These are phyloP conservation scores for Claviceps humidiphila DNA, from an alignment of 2,329 filamentous ascomycete species.

Conservation along the genomic window DNA sequence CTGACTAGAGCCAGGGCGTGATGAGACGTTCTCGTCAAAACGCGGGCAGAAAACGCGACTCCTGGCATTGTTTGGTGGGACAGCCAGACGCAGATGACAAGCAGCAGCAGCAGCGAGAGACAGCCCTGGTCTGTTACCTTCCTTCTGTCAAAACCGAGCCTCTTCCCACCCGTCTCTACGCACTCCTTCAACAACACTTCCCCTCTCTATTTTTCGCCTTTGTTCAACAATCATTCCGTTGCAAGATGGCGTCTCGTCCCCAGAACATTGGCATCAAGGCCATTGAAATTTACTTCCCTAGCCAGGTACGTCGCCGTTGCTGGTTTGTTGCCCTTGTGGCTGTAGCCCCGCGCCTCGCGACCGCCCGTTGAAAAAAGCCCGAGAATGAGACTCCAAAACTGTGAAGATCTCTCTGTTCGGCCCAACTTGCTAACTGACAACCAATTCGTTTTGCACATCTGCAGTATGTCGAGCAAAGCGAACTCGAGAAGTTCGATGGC, in stretches of 20 bases:
- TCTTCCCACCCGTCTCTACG: conserved; percentile 4
- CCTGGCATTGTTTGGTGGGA: conserved; percentile 1
- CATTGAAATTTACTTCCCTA: conserved; percentile 82
- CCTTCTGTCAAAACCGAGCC: conserved; percentile 3
- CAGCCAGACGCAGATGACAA: not conserved
- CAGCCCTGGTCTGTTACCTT: not conserved
- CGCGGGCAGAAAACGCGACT: not conserved
- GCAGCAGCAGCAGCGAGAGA: not conserved
- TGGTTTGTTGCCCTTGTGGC: not conserved
- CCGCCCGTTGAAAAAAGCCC: not conserved
- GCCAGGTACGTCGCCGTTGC: conserved; percentile 48
- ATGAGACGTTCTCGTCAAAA: not conserved
- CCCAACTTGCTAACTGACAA: conserved; percentile 15
- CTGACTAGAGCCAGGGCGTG: not conserved
- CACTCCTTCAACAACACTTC: not conserved
- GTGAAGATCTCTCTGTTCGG: conserved; percentile 5
- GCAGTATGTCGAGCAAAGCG: conserved; percentile 71
- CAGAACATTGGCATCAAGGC: conserved; percentile 87
- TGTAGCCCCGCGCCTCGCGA: conserved; percentile 2
- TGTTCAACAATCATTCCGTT: not conserved
- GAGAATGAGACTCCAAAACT: not conserved
- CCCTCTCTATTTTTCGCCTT: not conserved
- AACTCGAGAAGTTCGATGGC: conserved; percentile 79
- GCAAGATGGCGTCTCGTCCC: conserved; percentile 58
- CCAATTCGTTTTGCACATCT: conserved; percentile 4